Base-by-base conservation (phyloP, 352 stramenopile species). In the Globisporangium sylvaticum region DNA sequence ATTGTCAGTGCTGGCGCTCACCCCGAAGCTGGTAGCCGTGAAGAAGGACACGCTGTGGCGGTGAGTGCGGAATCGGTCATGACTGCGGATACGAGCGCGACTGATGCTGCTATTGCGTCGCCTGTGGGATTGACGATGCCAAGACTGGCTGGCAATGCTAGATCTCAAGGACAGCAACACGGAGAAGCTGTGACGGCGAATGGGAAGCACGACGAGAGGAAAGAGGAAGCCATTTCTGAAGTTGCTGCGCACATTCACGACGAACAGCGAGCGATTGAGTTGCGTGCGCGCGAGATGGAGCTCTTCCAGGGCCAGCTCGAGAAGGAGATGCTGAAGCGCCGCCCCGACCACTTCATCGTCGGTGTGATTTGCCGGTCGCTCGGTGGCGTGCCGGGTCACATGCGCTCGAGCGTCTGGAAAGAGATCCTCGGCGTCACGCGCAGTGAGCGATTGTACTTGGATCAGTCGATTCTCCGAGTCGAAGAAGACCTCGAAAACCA, bases 401-500 rank as follows among this genome's bases (percentile, higher is more conserved):
- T 89, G 14, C 88, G 88, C 25, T 68, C 83, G 0, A 74, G 73
- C 31, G 81, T 96, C 55, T 96, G 88, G 88, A 81, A 93, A 65
- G 88, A 92, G 56, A 70, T 96, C 9, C 63, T 95, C 29, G 84
- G 87, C 44, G 83, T 94, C 2, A 74, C 84, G 22, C 81, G 74
- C 25, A 90, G 73, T 48, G 85, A 93, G 68, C 79, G 75, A 2
- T 46, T 87, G 50, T 78, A 77, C 32, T 66, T 95, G 54, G 84
- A 92, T 67, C 79, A 92, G 55, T 87, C 75, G 55, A 96, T 96
- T 61, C 31, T 81, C 31, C 56, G 74, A 25, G 88, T 95, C 6
- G 80, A 94, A 54, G 82, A 95, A 69, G 85, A 98, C 60, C 71
- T 98, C 27, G 78, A 78, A 42, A 98, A 98, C 70, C 92, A 98